Evolutionary conservation across 352 stramenopile species (phyloP).

Genomic region (Phytophthora fragariae): DNA sequence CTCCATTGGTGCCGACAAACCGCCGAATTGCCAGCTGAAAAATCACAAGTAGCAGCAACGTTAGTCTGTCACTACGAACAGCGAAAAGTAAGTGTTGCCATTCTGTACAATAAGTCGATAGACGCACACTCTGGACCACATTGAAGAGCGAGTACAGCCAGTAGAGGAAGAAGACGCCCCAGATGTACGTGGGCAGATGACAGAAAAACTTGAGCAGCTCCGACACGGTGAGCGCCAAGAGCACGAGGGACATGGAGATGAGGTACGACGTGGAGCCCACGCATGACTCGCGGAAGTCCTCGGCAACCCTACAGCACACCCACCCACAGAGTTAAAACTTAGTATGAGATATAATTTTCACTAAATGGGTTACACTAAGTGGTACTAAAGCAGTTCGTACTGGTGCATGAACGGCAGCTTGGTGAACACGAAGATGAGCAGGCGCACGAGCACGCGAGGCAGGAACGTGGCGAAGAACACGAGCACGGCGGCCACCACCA

Average conservation of each 20-base stretch:
- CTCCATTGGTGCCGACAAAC: slow-evolving; percentile 81
- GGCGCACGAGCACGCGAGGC: slow-evolving; percentile 80
- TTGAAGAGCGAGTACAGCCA: slow-evolving; percentile 93
- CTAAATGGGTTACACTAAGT: no score
- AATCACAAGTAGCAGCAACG: slow-evolving; percentile 5
- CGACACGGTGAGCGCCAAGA: slow-evolving; percentile 65
- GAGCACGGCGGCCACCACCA: slow-evolving; percentile 73
- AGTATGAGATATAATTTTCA: no score
- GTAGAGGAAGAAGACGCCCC: slow-evolving; percentile 88
- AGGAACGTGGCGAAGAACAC: slow-evolving; percentile 91
- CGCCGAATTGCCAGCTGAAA: slow-evolving; percentile 75
- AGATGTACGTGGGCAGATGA: slow-evolving; percentile 85
- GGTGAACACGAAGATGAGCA: slow-evolving; percentile 88
- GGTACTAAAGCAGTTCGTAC: slow-evolving; percentile 39
- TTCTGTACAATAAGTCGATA: not conserved
- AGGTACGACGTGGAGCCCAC: slow-evolving; percentile 84
- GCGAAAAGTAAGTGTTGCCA: not conserved
- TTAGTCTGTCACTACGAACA: slow-evolving; percentile 3
- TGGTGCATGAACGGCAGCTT: slow-evolving; percentile 88
- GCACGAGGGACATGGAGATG: slow-evolving; percentile 82
- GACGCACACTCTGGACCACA: slow-evolving; percentile 83
- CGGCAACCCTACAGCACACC: slow-evolving; percentile 56
- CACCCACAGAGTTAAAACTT: not conserved
- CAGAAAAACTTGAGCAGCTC: slow-evolving; percentile 74
- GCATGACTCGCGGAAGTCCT: slow-evolving; percentile 85